Evolutionary conservation across 805 yeast species (phyloP), one percentile per base, ranked within the genome.

Genomic region (Crinitomyces ghanaensis): DNA sequence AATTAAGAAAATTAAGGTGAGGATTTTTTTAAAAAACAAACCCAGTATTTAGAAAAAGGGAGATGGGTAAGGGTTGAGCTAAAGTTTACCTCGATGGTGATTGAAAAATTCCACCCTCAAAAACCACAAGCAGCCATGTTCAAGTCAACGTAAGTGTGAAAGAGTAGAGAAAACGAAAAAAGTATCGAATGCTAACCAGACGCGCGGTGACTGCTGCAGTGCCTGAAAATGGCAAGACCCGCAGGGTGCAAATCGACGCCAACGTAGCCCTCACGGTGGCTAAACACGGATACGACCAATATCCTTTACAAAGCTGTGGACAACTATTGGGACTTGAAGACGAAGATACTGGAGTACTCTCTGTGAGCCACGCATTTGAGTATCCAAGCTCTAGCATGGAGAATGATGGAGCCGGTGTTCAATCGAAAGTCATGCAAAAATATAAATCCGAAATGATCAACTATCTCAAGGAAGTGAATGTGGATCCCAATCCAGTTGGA

Each of bases 251-350:
- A 20, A 37, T 48, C 26, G 52, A 48, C 37, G 37, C 52, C 18
- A 36, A 40, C 18, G 49, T 45, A 6, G 68, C 74, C 44, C 50
- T 72, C 45, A 74, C 76, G 43, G 63, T 81, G 36, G 62, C 76
- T 45, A 74, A 76, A 54, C 80, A 77, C 51, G 72, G 81, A 6
- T 64, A 80, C 14, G 79, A 74, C 36, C 58, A 68, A 45, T 66
- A 63, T 49, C 81, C 85, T 27, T 63, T 72, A 26, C 59, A 72
- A 18, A 76, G 68, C 38, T 63, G 76, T 19, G 93, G 93, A 14
- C 74, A 83, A 24, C 62, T 82, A 35, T 70, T 75, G 37, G 93
- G 93, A n/a, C 63, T 76, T 38, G 83, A 77, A 50, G 70, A 70
- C 36, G 70, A 68, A 35, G 62, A 53, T 21, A 69, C 68, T 27